These are phyloP conservation scores for Gigaspora rosea DNA, from an alignment of 192 early-diverging fungal species.

Conservation along the genomic window DNA sequence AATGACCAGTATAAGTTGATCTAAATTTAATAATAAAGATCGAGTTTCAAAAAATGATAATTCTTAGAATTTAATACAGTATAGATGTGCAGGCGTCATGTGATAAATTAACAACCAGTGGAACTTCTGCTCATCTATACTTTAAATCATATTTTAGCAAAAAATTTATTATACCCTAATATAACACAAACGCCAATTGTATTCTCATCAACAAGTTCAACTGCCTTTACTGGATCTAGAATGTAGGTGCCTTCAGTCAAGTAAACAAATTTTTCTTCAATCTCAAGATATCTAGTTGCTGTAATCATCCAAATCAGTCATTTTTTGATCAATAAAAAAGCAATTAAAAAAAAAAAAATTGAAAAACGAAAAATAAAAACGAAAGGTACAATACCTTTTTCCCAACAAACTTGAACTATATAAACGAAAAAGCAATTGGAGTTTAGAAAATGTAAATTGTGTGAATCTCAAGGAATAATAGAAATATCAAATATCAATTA, in stretches of 20 bases:
- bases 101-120: too few relatives aligned
- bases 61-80: too few relatives aligned
- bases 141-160: neutral
- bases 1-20: slow-evolving; percentile 74
- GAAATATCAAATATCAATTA: neutral
- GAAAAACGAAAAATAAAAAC: slow-evolving; percentile 25
- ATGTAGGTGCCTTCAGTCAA: slow-evolving; percentile 46
- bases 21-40: neutral
- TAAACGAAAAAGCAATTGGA: neutral
- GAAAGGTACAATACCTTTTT: slow-evolving; percentile 34
- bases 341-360: neutral
- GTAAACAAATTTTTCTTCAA: slow-evolving; percentile 41
- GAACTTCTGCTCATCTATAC: too few relatives aligned
- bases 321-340: neutral
- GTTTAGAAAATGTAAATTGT: neutral
- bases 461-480: neutral
- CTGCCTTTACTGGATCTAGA: slow-evolving; percentile 64
- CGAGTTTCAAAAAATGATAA: too few relatives aligned
- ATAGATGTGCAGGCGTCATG: too few relatives aligned
- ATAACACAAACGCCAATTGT: slow-evolving; percentile 81
- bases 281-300: slow-evolving; percentile 38
- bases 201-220: slow-evolving; percentile 77
- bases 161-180: slow-evolving; percentile 50
- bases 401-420: slow-evolving; percentile 67
- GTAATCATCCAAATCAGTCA: neutral